Conservation (phyloP, 176 grass and related monocot species). For the Luzula sylvatica region DNA sequence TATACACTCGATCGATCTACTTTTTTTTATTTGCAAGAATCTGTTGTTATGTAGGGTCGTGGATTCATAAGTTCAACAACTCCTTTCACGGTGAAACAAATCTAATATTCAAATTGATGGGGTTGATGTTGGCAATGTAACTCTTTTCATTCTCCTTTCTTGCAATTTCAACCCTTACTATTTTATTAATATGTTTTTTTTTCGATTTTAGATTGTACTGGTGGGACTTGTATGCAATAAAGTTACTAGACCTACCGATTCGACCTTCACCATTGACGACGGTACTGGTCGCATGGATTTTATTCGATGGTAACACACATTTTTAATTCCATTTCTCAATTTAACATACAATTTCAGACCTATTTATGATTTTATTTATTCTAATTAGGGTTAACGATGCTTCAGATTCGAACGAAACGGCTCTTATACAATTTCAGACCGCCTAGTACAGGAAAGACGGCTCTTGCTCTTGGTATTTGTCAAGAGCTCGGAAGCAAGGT, state of each 20-base stretch:
- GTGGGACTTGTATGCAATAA: conserved; percentile 64
- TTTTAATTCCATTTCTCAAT: background rate
- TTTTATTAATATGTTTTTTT: too few species aligned
- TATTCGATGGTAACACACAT: conserved; percentile 54
- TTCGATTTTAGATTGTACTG: conserved; percentile 65
- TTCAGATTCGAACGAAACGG: conserved; percentile 69
- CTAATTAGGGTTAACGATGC: conserved; percentile 77
- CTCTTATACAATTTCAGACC: conserved; percentile 77
- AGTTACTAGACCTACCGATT: conserved; percentile 44
- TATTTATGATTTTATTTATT: background rate
- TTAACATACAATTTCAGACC: background rate
- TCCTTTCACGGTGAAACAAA: conserved; percentile 75
- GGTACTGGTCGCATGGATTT: conserved; percentile 74
- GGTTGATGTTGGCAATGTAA: conserved; percentile 50
- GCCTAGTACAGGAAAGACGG: conserved; percentile 81
- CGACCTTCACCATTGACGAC: conserved; percentile 74
- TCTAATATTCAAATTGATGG: conserved; percentile 49
- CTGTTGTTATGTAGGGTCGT: conserved; percentile 35
- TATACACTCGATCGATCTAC: background rate
- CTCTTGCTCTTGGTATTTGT: conserved; percentile 65
- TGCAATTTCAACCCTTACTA: too few species aligned
- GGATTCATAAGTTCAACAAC: conserved; percentile 28
- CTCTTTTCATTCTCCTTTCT: background rate
- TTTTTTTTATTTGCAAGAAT: conserved; percentile 4
- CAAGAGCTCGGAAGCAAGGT: conserved; percentile 99